Evolutionary conservation across 2,329 filamentous ascomycete genomes (phyloP).

Genomic region (Stachybotrys chlorohalonatus): DNA sequence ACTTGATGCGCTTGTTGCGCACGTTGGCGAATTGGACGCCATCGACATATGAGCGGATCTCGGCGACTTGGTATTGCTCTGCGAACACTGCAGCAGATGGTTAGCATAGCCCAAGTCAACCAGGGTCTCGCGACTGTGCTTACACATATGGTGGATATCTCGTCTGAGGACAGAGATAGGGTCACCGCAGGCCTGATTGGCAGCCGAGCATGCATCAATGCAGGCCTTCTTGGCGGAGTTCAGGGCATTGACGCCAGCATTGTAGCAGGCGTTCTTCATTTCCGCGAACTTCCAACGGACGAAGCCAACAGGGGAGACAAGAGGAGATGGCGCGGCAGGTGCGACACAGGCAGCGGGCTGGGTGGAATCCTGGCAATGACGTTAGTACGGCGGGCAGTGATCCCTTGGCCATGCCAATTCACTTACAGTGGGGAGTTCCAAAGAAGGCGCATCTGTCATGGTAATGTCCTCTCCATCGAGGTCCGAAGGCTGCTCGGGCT

Average conservation of each 20-base stretch:
- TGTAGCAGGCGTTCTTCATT: neutral
- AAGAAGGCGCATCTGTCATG: neutral
- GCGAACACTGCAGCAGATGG: neutral
- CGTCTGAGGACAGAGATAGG: neutral
- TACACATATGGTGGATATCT: neutral
- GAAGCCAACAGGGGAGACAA: neutral
- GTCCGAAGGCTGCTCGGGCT: conserved; percentile 9
- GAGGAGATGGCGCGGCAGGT: no score
- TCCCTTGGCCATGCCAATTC: neutral
- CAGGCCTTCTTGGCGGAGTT: neutral
- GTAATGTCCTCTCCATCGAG: conserved; percentile 5
- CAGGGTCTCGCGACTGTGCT: neutral
- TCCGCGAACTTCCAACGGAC: neutral
- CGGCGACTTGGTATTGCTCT: conserved; percentile 10
- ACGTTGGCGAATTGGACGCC: conserved; percentile 7
- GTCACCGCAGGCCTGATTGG: neutral
- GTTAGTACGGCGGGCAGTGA: neutral
- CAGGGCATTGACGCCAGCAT: neutral
- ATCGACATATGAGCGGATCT: conserved; percentile 12
- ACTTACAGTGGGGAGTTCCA: neutral
- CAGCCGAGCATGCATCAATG: neutral
- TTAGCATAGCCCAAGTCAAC: neutral
- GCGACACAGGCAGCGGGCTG: neutral
- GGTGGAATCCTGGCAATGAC: neutral
- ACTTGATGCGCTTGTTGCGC: conserved; percentile 17